Percentiles rank a stretch among this genome's conserved stretches.
These are phyloP conservation scores for Aspergillus calidoustus DNA, from an alignment of 2,329 filamentous ascomycete species.

Conservation along the genomic window DNA sequence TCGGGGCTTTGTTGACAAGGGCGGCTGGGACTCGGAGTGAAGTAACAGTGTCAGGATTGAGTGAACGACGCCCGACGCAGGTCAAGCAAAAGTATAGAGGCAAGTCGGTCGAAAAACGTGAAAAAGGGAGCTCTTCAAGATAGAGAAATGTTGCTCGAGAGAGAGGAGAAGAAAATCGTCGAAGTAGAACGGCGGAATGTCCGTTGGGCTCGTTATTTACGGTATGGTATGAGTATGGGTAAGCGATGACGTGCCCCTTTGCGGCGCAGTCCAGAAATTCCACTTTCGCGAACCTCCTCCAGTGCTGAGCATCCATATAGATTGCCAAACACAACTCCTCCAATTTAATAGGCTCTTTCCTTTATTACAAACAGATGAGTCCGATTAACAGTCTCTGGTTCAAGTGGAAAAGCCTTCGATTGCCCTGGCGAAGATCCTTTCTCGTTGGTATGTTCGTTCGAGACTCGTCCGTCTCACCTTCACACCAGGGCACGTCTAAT, in stretches of 20 bases:
- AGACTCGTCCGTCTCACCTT: slow-evolving; percentile 3
- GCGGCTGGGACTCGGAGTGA: slow-evolving; percentile 2
- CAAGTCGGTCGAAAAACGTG: not conserved
- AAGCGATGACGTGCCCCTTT: slow-evolving; percentile 18
- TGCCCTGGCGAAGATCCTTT: slow-evolving; percentile 66
- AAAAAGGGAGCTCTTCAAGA: not conserved
- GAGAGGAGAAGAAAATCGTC: slow-evolving; percentile 1
- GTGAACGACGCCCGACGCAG: not conserved
- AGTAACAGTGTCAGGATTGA: slow-evolving; percentile 10
- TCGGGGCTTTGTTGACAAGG: slow-evolving; percentile 11
- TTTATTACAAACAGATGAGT: slow-evolving; percentile 37
- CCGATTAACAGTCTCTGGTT: slow-evolving; percentile 59
- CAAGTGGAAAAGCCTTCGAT: slow-evolving; percentile 64
- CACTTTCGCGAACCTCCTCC: not conserved
- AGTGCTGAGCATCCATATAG: not conserved
- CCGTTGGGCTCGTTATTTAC: slow-evolving; percentile 19
- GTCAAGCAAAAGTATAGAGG: not conserved
- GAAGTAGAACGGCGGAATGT: slow-evolving; percentile 11
- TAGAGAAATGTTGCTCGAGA: not conserved
- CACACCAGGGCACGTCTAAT: not conserved
- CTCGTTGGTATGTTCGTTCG: slow-evolving; percentile 55
- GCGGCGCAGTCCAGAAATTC: slow-evolving; percentile 13
- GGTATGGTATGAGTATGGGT: slow-evolving; percentile 12
- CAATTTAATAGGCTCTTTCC: slow-evolving; percentile 3
- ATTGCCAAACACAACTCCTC: slow-evolving; percentile 5